Conservation (phyloP, 129 eudicot species). For the Flaveria sonorensis region DNA sequence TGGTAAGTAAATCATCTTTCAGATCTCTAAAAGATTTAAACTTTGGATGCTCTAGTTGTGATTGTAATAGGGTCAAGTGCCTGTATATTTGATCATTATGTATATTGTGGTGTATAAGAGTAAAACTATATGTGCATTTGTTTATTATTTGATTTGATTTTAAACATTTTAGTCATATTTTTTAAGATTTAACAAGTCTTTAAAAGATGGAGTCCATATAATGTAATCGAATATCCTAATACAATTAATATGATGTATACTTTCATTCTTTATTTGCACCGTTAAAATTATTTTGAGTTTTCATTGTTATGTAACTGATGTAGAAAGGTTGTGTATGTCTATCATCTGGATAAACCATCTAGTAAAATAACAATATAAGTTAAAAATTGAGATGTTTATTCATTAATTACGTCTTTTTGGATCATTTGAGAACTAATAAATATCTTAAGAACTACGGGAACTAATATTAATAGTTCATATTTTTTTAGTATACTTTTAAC, state of each 20-base stretch:
- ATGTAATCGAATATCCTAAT: neutral
- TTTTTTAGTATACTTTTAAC: too few species aligned
- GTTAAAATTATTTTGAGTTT: too few species aligned
- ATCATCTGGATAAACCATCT: too few species aligned
- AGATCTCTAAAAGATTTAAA: constrained; percentile 32
- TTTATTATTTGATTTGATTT: constrained; percentile 16
- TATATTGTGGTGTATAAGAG: constrained; percentile 32
- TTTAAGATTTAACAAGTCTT: neutral
- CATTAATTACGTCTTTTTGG: too few species aligned
- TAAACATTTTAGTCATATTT: neutral
- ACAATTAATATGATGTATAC: neutral
- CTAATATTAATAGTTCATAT: too few species aligned
- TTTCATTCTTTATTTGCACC: neutral
- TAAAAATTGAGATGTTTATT: too few species aligned
- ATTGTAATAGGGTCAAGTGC: constrained; percentile 32
- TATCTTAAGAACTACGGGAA: too few species aligned
- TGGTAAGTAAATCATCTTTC: constrained; percentile 34
- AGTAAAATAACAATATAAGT: too few species aligned
- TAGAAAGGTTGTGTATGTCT: too few species aligned
- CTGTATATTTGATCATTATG: constrained; percentile 35
- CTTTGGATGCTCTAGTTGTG: constrained; percentile 26
- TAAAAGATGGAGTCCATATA: neutral
- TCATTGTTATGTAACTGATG: too few species aligned
- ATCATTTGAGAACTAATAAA: too few species aligned
- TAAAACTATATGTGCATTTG: constrained; percentile 30